A percentile compares a stretch with the other conserved stretches of the same genome.
Conservation (phyloP, 371 early-diverging fungal genomes). For the Syncephalastrum sp. region DNA sequence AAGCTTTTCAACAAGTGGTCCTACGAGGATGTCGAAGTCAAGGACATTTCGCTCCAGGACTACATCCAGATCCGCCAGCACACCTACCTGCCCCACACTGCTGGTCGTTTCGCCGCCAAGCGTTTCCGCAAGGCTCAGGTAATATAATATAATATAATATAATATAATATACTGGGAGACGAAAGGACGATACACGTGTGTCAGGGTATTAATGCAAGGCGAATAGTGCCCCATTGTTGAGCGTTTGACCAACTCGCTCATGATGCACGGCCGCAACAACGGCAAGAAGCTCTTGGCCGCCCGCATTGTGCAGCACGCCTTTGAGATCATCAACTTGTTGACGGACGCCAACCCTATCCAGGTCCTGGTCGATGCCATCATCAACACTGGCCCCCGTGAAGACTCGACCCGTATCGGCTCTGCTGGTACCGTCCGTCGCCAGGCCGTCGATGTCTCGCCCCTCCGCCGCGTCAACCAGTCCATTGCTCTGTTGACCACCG, state of each 20-base stretch:
- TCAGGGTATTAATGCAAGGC: neutral
- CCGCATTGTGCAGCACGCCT: conserved; percentile 99
- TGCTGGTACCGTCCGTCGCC: conserved; percentile 99
- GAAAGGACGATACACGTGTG: no score
- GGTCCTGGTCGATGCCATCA: conserved; percentile 98
- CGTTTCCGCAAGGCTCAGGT: conserved; percentile 98
- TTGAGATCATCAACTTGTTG: conserved; percentile 98
- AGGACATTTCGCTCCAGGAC: conserved; percentile 94
- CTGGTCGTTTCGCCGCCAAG: conserved; percentile 97
- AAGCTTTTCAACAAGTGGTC: conserved; percentile 95
- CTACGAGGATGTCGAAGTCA: conserved; percentile 94
- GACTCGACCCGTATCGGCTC: conserved; percentile 99
- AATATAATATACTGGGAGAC: neutral
- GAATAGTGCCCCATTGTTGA: conserved; percentile 97
- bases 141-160: conserved; percentile 25
- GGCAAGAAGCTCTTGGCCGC: conserved; percentile 99
- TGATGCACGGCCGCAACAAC: conserved; percentile 99
- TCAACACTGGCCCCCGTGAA: conserved; percentile 99
- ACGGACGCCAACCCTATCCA: conserved; percentile 99
- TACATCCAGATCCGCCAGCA: conserved; percentile 94
- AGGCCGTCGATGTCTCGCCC: conserved; percentile 99
- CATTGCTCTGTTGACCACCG: conserved; percentile 95
- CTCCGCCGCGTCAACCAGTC: conserved; percentile 99
- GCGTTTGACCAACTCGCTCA: conserved; percentile 99
- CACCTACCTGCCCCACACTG: conserved; percentile 98